Percentiles rank a stretch among this genome's conserved stretches.
Evolutionary conservation across 2,329 filamentous ascomycete species (phyloP).

Genomic region (Fusarium sp.): DNA sequence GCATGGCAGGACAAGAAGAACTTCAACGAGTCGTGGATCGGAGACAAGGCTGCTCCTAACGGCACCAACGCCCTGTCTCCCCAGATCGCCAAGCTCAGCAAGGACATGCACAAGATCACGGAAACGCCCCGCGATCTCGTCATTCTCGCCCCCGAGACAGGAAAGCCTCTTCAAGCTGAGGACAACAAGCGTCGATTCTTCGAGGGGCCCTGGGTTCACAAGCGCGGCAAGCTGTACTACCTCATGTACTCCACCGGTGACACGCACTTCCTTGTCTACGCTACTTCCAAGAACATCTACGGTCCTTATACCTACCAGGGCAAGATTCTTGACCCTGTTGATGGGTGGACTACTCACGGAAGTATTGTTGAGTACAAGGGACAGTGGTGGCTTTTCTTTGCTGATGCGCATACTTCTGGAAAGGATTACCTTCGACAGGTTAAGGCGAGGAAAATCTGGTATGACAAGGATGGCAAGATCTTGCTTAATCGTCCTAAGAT

Average conservation of each 20-base stretch:
- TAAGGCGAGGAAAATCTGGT: constrained; percentile 25
- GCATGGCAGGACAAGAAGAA: constrained; percentile 14
- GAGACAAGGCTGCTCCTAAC: constrained; percentile 4
- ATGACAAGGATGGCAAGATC: constrained; percentile 16
- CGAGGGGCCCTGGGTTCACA: constrained; percentile 6
- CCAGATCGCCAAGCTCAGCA: constrained; percentile 17
- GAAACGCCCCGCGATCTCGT: constrained; percentile 17
- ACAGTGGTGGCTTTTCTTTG: constrained; percentile 21
- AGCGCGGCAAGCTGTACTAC: constrained; percentile 18
- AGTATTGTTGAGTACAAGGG: constrained; percentile 20
- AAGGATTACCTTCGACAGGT: constrained; percentile 14
- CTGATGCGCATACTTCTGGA: constrained; percentile 12
- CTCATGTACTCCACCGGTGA: constrained; percentile 18
- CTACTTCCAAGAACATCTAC: constrained; percentile 7
- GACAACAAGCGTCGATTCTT: constrained; percentile 12
- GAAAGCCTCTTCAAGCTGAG: constrained; percentile 9
- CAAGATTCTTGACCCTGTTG: constrained; percentile 7
- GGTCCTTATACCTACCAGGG: constrained; percentile 22
- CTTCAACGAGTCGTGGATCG: constrained; percentile 6
- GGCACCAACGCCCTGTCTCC: constrained; percentile 2
- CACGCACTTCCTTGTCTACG: constrained; percentile 12
- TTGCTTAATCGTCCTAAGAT: neutral
- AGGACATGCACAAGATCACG: constrained; percentile 17
- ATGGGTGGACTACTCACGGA: constrained; percentile 18
- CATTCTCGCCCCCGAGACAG: constrained; percentile 11